A percentile compares a stretch with the other conserved stretches of the same genome.
Conservation (phyloP, 805 yeast species). For the Cyberlindnera suaveolens region DNA sequence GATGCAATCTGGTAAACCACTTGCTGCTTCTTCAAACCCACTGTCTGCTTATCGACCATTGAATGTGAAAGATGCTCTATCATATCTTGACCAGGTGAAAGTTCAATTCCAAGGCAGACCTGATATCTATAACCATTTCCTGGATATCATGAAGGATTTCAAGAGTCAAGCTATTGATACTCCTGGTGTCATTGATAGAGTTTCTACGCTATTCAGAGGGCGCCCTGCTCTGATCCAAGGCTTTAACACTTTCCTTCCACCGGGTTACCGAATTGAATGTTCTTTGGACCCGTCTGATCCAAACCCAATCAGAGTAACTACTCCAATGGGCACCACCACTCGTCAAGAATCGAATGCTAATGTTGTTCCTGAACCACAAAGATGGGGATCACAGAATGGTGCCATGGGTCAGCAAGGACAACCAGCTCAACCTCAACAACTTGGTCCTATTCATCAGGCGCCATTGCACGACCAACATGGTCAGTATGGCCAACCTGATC, state of each 20-base stretch:
- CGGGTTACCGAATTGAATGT: conserved; percentile 92
- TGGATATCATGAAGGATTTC: conserved; percentile 98
- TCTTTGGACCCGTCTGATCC: conserved; percentile 85
- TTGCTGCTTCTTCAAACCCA: conserved; percentile 1
- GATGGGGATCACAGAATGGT: conserved; percentile 1
- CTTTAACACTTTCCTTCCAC: conserved; percentile 94
- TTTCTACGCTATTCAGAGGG: conserved; percentile 83
- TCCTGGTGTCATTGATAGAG: conserved; percentile 97
- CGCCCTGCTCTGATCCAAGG: conserved; percentile 95
- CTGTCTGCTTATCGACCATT: conserved; percentile 57
- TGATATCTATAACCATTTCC: conserved; percentile 90
- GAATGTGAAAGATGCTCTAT: conserved; percentile 92
- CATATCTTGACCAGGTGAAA: conserved; percentile 94
- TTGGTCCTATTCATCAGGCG: conserved; percentile 16
- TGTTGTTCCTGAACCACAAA: conserved; percentile 9
- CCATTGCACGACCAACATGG: conserved; percentile 7
- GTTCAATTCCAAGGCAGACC: conserved; percentile 88
- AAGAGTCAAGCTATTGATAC: conserved; percentile 95
- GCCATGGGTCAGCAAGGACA: conserved; percentile 18
- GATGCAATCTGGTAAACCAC: conserved; percentile 6
- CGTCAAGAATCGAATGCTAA: conserved; percentile 18
- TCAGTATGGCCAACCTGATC: conserved; percentile 13
- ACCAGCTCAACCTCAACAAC: conserved; percentile 15
- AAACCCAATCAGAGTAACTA: conserved; percentile 87
- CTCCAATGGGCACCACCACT: conserved; percentile 85